phyloP scores from a whole-genome alignment of 257 asterid genomes.

The Solanum bulbocastanum region DNA sequence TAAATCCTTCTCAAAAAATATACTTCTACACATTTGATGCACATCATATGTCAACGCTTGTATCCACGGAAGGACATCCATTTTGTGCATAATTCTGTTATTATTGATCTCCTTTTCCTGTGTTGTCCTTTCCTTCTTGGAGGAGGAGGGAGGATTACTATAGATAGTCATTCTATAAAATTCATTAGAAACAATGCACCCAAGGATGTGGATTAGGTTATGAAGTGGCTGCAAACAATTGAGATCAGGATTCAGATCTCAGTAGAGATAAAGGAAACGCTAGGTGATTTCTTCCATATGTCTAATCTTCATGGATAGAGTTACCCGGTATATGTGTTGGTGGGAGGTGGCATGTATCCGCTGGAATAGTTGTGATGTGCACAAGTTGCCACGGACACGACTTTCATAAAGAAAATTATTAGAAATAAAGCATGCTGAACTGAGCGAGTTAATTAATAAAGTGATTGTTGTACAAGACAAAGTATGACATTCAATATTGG shows the following conservation, averaged over 20 bases:
- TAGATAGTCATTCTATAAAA: not conserved
- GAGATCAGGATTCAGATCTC: not conserved
- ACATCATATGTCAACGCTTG: not conserved
- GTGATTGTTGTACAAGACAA: not conserved
- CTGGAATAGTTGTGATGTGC: not conserved
- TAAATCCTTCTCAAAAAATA: not conserved
- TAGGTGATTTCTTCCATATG: not conserved
- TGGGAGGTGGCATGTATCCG: not conserved
- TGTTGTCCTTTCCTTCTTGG: not conserved
- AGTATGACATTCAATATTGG: not conserved
- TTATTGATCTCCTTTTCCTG: not conserved
- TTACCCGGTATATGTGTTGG: not conserved
- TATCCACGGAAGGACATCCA: not conserved
- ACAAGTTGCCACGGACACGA: not conserved
- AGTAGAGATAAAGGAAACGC: not conserved
- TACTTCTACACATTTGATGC: not conserved
- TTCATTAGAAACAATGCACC: not conserved
- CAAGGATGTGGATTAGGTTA: not conserved
- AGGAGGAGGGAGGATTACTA: not conserved
- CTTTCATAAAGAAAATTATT: not conserved
- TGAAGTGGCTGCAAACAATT: not conserved
- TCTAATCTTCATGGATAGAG: not conserved
- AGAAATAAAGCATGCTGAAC: not conserved
- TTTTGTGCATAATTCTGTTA: not conserved
- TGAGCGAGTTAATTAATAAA: not conserved